Evolutionary conservation across 768 basidiomycete genomes (phyloP), one percentile per base, ranked within the genome.

Genomic region (Tephrocybe sp.): DNA sequence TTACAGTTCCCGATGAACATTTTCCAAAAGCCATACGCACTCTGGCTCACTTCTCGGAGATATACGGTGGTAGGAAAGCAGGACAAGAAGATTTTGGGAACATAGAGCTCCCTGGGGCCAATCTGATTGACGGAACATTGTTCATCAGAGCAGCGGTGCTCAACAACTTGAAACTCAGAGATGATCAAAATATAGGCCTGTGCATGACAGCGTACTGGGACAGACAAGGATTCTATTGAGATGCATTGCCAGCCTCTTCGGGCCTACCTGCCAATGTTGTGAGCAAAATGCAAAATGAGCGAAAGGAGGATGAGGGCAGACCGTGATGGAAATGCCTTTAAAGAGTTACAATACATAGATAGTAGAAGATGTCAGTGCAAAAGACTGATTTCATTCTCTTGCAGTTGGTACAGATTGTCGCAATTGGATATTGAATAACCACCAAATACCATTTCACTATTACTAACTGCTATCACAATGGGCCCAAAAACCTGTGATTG

Each of bases 1-100:
- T 85, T 36, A 72, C 75, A 1, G 78, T 86, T 57, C 82, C 82
- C 0, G 80, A 84, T 55, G 83, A 87, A 33, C 74, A 76, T 51
- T 53, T 74, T 11, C 61, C 70, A 1, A 77, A 75, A 50, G 34
- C 66, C 1, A 62, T 73, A 42, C 66, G 77, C 26, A 57, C 75
- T 0, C 62, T 78, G 2, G 68, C 71, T 10, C 67, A 70, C 53
- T 79, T 30, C 21, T 51, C 52, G 7, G 37, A 59, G 15, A 8
- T 65, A 14, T 65, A 62, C 44, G 61, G 72, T 67, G 62, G 40
- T 17, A 45, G 77, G 73, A 60, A 50, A 3, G 45, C 59, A 6
- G 61, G 64, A 20, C 37, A 55, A 17, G 34, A 47, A 3, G 62
- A 61, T 32, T 54, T 64, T 25, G 55, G 65, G 32, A 51, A 52